Base-by-base conservation (phyloP, 208 protist genomes). In the Trypanosoma theileri region DNA sequence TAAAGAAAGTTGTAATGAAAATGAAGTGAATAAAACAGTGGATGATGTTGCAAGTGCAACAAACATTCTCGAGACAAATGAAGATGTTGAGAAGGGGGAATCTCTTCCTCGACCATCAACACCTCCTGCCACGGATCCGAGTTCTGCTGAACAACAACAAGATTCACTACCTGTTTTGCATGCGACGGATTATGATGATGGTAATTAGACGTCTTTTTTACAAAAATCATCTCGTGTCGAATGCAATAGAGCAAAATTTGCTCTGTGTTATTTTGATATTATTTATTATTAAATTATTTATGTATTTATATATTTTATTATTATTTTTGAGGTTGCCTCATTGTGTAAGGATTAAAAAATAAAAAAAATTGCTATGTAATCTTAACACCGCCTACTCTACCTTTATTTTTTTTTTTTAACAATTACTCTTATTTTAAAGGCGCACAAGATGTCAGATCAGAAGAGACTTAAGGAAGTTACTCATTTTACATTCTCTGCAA, bases 1-100 rank as follows among this genome's bases (percentile, higher is more conserved):
- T 13, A 62, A 16, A 17, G 53, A 69, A 22, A 40, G 40, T 21
- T 50, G 46, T 24, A 59, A 16, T 13, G 28, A 31, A n/a, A 59
- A 59, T 16, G 41, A 50, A 41, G 6, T 21, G 28, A 40, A 31
- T 68, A 51, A 54, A 41, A 55, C 14, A 19, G 19, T 69, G 13
- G 48, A 22, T 13, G 21, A 48, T 12, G 46, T 41, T 31, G 11
- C n/a, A 22, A n/a, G 28, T 10, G 41, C 11, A 9, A 24, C n/a
- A 10, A 17, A 52, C 16, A 21, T 51, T 13, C 21, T 12, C 40
- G 19, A 53, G 31, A 14, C 24, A 19, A 24, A 44, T 53, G 50
- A 26, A 19, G 56, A 9, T 1, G 13, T 40, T 13, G 19, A 60
- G n/a, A 21, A 16, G 55, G 14, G 13, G 46, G 14, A 0, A 53